phyloP scores from a whole-genome alignment of 805 yeast genomes.

The Komagataella pastoris region DNA sequence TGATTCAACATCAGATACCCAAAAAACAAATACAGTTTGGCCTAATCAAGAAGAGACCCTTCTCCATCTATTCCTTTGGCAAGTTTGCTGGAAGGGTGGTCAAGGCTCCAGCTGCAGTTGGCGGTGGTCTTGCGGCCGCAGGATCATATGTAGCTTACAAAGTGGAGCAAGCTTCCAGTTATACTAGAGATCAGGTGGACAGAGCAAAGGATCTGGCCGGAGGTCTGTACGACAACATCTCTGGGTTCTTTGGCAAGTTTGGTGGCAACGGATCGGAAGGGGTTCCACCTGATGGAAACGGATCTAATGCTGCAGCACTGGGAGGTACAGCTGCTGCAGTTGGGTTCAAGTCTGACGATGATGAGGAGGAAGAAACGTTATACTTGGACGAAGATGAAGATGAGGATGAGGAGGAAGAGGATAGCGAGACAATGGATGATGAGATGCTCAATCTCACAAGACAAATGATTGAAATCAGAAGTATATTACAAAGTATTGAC shows the following conservation, averaged over 20 bases:
- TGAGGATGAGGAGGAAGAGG: conserved; percentile 30
- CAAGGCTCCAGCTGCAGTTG: conserved; percentile 68
- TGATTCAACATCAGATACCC: not conserved
- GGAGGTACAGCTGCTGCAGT: conserved; percentile 43
- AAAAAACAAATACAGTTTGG: not conserved
- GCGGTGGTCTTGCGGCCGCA: conserved; percentile 89
- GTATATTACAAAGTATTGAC: conserved; percentile 63
- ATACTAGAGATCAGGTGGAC: conserved; percentile 52
- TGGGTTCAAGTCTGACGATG: conserved; percentile 18
- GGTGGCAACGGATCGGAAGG: conserved; percentile 16
- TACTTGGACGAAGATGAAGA: conserved; percentile 27
- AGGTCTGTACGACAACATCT: conserved; percentile 33
- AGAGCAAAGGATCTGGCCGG: conserved; percentile 51
- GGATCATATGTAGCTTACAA: conserved; percentile 88
- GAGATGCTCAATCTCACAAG: conserved; percentile 84
- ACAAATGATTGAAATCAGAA: conserved; percentile 93
- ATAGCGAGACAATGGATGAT: conserved; percentile 46
- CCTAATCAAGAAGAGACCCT: not conserved
- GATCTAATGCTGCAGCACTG: conserved; percentile 28
- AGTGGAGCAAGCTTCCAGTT: conserved; percentile 72
- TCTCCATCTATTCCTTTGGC: conserved; percentile 19
- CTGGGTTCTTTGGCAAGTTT: conserved; percentile 25
- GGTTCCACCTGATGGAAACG: conserved; percentile 5
- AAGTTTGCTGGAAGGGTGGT: conserved; percentile 41
- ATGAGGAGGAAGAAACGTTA: conserved; percentile 31